A percentile compares a stretch with the other conserved stretches of the same genome.
Conservation (phyloP, 768 basidiomycete genomes). For the Polyporus arcularius region DNA sequence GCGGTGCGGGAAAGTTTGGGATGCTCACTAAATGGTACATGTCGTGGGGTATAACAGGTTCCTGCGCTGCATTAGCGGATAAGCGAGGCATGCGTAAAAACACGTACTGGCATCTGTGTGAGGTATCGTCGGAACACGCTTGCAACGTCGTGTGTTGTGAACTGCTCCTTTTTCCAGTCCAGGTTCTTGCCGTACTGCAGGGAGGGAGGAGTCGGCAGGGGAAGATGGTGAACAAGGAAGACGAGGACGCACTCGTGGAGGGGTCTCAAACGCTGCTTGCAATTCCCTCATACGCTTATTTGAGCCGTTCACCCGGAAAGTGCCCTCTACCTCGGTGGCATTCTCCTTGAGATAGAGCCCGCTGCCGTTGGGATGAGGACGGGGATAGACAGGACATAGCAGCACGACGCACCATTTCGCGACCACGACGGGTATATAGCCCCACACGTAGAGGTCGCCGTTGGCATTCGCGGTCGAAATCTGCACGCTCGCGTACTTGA, state of each 20-base stretch:
- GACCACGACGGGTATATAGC: constrained; percentile 94
- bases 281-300: constrained; percentile 94
- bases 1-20: constrained; percentile 2
- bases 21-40: constrained; percentile 82
- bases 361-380: constrained; percentile 41
- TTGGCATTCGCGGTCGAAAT: constrained; percentile 86
- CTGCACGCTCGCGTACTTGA: constrained; percentile 88
- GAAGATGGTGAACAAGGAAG: background rate
- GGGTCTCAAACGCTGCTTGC: constrained; percentile 86
- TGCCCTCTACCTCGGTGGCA: constrained; percentile 90
- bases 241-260: constrained; percentile 68
- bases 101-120: constrained; percentile 92
- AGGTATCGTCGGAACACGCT: constrained; percentile 95
- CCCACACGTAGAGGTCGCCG: constrained; percentile 88
- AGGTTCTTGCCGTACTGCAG: constrained; percentile 88
- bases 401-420: constrained; percentile 80
- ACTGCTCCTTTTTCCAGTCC: constrained; percentile 85
- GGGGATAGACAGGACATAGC: constrained; percentile 13
- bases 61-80: constrained; percentile 46
- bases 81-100: constrained; percentile 12
- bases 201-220: constrained; percentile 4
- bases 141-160: constrained; percentile 95
- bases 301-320: constrained; percentile 95
- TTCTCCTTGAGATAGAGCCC: constrained; percentile 95
- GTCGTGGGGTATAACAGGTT: constrained; percentile 91